Evolutionary conservation across 2,329 filamentous ascomycete species (phyloP).

Genomic region (Coniochaeta sp.): DNA sequence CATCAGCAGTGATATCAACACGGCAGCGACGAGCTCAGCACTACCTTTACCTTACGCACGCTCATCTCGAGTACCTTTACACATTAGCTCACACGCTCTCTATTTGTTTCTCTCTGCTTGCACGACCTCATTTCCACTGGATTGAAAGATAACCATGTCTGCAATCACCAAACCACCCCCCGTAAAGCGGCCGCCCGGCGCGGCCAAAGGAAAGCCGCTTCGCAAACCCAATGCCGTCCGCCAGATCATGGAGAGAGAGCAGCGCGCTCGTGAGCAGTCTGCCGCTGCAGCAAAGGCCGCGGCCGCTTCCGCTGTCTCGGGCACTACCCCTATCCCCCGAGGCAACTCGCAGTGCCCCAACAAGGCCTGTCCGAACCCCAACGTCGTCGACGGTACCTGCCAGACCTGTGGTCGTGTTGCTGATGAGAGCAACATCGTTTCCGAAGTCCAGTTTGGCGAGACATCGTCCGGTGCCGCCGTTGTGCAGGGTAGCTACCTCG

Average conservation of each 20-base stretch:
- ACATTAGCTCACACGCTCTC: too few relatives aligned
- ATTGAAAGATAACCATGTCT: constrained; percentile 1
- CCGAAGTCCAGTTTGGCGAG: constrained; percentile 89
- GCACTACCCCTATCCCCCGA: constrained; percentile 18
- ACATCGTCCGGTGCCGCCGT: constrained; percentile 77
- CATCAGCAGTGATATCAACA: background rate
- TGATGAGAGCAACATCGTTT: constrained; percentile 81
- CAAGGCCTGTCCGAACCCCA: constrained; percentile 32
- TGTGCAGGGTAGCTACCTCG: constrained; percentile 84
- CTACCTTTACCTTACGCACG: too few relatives aligned
- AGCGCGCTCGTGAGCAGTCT: constrained; percentile 2
- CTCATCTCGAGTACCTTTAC: background rate
- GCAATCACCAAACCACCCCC: background rate
- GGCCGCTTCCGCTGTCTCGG: constrained; percentile 15
- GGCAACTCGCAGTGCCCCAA: constrained; percentile 17
- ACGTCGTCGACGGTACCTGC: constrained; percentile 64
- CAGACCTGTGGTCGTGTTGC: constrained; percentile 78
- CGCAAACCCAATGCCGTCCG: constrained; percentile 12
- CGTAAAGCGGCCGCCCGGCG: background rate
- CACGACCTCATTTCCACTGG: background rate
- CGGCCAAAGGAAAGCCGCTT: constrained; percentile 13
- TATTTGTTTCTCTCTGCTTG: background rate
- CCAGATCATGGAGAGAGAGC: constrained; percentile 17
- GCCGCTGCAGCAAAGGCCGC: constrained; percentile 7
- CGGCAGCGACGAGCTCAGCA: background rate